phyloP scores from a whole-genome alignment of 371 early-diverging fungal genomes.

The Mortierella sp. region DNA sequence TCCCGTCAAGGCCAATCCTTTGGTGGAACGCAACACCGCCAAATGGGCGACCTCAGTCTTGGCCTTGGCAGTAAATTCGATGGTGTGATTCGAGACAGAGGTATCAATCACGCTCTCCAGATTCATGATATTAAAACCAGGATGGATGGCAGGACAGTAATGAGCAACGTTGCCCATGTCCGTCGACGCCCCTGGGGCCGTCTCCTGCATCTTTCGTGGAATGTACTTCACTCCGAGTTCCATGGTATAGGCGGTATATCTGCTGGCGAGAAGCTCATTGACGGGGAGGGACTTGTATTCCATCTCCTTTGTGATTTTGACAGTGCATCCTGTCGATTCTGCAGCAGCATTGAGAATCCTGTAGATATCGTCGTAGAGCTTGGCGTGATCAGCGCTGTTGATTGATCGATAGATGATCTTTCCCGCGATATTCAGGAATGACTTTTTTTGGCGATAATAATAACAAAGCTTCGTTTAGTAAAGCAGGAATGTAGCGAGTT shows the following conservation, averaged over 20 bases:
- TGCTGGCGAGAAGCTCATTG: slow-evolving; percentile 65
- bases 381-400: too few relatives aligned
- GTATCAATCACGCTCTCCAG: slow-evolving; percentile 39
- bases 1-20: slow-evolving; percentile 54
- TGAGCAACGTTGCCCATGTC: slow-evolving; percentile 81
- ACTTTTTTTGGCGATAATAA: slow-evolving; percentile 47
- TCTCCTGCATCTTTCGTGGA: slow-evolving; percentile 56
- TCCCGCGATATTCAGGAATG: slow-evolving; percentile 73
- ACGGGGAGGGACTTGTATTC: slow-evolving; percentile 62
- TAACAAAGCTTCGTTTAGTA: background rate
- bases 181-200: slow-evolving; percentile 62
- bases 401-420: too few relatives aligned
- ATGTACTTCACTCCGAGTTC: slow-evolving; percentile 54
- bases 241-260: slow-evolving; percentile 66
- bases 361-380: slow-evolving; percentile 63
- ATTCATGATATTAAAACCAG: slow-evolving; percentile 53
- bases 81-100: slow-evolving; percentile 40
- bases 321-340: slow-evolving; percentile 75
- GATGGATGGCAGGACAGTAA: slow-evolving; percentile 64
- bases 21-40: slow-evolving; percentile 65
- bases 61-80: slow-evolving; percentile 68
- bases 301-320: slow-evolving; percentile 61
- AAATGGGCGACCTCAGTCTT: slow-evolving; percentile 72
- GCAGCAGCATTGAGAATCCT: slow-evolving; percentile 75
- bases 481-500: too few relatives aligned